A percentile compares a stretch with the other conserved stretches of the same genome.
phyloP scores from a whole-genome alignment of 2,329 filamentous ascomycete genomes.

The Colletotrichum camelliae region DNA sequence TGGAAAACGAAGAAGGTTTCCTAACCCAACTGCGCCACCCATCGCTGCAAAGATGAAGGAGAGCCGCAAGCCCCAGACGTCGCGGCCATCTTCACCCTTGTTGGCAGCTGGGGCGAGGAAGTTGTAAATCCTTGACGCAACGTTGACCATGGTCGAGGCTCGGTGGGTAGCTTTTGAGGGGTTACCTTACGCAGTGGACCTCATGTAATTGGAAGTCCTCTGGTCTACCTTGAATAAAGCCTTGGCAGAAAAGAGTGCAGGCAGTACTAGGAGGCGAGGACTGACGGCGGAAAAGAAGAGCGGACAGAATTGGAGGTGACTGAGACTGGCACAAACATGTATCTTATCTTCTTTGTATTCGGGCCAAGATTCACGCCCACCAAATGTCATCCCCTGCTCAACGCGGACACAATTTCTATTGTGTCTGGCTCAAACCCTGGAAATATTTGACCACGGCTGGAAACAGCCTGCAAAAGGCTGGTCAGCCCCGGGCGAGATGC shows the following conservation, averaged over 20 bases:
- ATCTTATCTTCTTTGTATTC: background rate
- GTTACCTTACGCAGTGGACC: too few species aligned
- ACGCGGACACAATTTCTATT: background rate
- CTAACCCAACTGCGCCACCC: conserved; percentile 59
- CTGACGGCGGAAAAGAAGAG: too few species aligned
- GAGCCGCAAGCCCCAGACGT: conserved; percentile 52
- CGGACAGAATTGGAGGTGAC: background rate
- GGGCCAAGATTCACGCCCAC: background rate
- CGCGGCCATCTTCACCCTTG: conserved; percentile 32
- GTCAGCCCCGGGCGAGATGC: background rate
- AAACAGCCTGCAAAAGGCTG: background rate
- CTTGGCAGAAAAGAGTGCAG: too few species aligned
- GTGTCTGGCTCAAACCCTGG: background rate
- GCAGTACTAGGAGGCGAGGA: too few species aligned
- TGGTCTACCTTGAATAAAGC: background rate
- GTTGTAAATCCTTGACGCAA: conserved; percentile 15
- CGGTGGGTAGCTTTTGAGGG: background rate
- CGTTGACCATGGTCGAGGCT: background rate
- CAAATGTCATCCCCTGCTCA: background rate
- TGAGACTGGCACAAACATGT: background rate
- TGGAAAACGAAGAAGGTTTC: conserved; percentile 60
- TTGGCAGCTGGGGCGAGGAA: conserved; percentile 26
- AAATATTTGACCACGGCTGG: background rate
- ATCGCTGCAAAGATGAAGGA: conserved; percentile 55
- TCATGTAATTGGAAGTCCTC: background rate